Conservation (phyloP, 2,329 filamentous ascomycete species). For the Fusarium miscanthi region DNA sequence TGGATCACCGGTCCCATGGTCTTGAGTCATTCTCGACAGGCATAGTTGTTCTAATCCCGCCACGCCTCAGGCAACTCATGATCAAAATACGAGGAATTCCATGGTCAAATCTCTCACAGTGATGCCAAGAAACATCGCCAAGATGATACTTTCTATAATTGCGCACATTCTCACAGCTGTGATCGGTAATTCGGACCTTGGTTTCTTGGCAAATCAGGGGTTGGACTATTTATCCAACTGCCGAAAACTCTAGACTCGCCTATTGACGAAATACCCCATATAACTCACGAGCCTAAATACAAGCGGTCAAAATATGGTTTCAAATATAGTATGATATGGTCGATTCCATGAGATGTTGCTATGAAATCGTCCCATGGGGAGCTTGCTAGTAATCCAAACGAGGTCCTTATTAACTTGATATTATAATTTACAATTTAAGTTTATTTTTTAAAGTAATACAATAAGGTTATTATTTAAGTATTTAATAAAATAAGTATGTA, state of each 20-base stretch:
- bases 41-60: accelerated
- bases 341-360: neutral
- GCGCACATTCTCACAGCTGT: accelerated
- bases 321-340: neutral
- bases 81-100: neutral
- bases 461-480: too few relatives aligned
- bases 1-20: neutral
- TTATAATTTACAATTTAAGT: too few relatives aligned
- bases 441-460: too few relatives aligned
- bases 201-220: neutral
- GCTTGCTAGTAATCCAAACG: too few relatives aligned
- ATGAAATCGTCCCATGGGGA: neutral
- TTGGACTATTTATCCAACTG: neutral
- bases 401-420: too few relatives aligned
- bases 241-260: neutral
- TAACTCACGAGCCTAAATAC: neutral
- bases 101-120: neutral
- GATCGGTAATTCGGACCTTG: neutral
- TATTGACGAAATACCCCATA: neutral
- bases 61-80: neutral
- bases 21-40: neutral
- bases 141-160: neutral
- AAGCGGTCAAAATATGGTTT: neutral
- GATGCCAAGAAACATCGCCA: neutral
- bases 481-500: too few relatives aligned